Evolutionary conservation across 768 basidiomycete genomes (phyloP).

Genomic region (Hydnomerulius pinastri): DNA sequence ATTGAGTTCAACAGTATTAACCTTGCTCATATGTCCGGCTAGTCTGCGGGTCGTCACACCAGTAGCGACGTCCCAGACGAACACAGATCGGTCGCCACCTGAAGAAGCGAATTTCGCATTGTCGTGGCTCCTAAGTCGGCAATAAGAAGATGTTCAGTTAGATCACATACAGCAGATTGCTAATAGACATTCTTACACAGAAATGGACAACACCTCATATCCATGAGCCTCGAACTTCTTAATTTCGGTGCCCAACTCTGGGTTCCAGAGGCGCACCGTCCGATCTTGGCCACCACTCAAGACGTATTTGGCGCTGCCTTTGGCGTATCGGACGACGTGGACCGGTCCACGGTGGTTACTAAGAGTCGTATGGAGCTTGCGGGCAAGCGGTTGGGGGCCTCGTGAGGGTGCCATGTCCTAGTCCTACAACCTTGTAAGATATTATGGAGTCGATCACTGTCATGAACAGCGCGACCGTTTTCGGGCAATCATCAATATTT

Average conservation of each 20-base stretch:
- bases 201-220: constrained; percentile 90
- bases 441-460: too few species aligned
- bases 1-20: constrained; percentile 90
- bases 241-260: constrained; percentile 81
- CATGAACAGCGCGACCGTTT: too few species aligned
- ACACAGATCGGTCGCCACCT: constrained; percentile 91
- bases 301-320: constrained; percentile 84
- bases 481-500: too few species aligned
- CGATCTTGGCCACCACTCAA: constrained; percentile 95
- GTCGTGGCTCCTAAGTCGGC: constrained; percentile 70
- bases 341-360: constrained; percentile 78
- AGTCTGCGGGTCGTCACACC: constrained; percentile 83
- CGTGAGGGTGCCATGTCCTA: constrained; percentile 52
- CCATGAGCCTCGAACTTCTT: constrained; percentile 91
- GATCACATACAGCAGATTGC: background rate
- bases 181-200: constrained; percentile 61
- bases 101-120: constrained; percentile 93
- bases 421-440: background rate
- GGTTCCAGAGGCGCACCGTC: constrained; percentile 89
- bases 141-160: background rate
- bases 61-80: constrained; percentile 93
- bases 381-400: constrained; percentile 53
- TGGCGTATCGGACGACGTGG: constrained; percentile 89
- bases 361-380: constrained; percentile 65
- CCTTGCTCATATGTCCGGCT: constrained; percentile 87